These are phyloP conservation scores for Zygnema cylindricum DNA, from an alignment of 139 green algal genomes.

Conservation along the genomic window DNA sequence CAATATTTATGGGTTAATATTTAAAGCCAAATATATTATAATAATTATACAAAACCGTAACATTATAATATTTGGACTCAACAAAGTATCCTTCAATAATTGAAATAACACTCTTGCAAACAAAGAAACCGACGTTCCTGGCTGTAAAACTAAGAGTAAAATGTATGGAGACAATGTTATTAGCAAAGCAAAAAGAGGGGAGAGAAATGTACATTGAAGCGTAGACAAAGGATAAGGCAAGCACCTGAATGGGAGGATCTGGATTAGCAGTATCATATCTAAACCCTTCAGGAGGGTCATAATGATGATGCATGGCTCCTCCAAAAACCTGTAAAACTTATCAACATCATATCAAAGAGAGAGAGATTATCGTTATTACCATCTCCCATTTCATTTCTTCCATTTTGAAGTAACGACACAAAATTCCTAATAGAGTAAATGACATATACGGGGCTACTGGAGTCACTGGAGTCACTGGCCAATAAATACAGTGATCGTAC, in stretches of 20 bases:
- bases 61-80: background rate
- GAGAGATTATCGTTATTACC: no score
- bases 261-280: slow-evolving; percentile 63
- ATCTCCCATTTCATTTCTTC: no score
- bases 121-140: background rate
- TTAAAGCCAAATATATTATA: no score
- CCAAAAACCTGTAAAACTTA: slow-evolving; percentile 58
- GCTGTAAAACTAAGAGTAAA: background rate
- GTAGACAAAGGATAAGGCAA: no score
- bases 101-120: background rate
- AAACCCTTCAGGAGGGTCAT: slow-evolving; percentile 81
- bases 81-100: background rate
- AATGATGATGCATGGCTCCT: slow-evolving; percentile 69
- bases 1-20: no score
- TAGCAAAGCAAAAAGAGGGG: background rate
- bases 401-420: no score
- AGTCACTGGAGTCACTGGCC: no score
- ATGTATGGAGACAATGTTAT: background rate
- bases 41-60: background rate
- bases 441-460: no score
- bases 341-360: no score
- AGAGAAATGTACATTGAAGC: no score
- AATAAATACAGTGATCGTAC: no score
- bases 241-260: slow-evolving; percentile 69
- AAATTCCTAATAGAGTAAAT: no score